Percentiles rank a stretch among this genome's conserved stretches.
Conservation (phyloP, 2,329 filamentous ascomycete species). For the Akanthomyces dipterigenus region DNA sequence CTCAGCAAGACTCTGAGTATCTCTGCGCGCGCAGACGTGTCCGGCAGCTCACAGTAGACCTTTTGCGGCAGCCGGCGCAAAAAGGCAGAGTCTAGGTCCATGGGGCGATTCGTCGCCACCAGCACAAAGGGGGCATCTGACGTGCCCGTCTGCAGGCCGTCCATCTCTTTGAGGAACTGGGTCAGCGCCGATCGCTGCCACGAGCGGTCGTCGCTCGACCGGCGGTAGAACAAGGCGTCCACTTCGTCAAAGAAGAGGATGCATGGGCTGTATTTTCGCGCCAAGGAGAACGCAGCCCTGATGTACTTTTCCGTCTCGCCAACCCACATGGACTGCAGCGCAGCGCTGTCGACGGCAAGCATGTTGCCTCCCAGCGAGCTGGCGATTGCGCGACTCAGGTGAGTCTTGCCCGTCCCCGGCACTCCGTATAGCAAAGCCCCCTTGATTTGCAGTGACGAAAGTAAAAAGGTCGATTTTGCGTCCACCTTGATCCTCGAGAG, state of each 20-base stretch:
- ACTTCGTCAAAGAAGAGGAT: slow-evolving; percentile 18
- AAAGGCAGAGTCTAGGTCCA: slow-evolving; percentile 35
- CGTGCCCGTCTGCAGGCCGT: slow-evolving; percentile 16
- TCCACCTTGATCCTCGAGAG: not conserved
- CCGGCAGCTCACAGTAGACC: slow-evolving; percentile 42
- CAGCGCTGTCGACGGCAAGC: slow-evolving; percentile 16
- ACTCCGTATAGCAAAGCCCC: slow-evolving; percentile 24
- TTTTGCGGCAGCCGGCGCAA: slow-evolving; percentile 42
- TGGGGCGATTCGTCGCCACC: slow-evolving; percentile 23
- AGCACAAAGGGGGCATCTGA: slow-evolving; percentile 19
- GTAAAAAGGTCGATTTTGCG: not conserved
- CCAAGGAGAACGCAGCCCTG: slow-evolving; percentile 21
- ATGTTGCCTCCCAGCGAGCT: slow-evolving; percentile 17
- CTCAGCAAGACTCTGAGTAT: slow-evolving; percentile 44
- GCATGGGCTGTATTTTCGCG: slow-evolving; percentile 19
- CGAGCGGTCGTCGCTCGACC: slow-evolving; percentile 3
- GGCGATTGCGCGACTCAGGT: slow-evolving; percentile 19
- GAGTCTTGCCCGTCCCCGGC: slow-evolving; percentile 25
- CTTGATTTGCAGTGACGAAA: slow-evolving; percentile 8
- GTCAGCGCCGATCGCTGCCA: slow-evolving; percentile 15
- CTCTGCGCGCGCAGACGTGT: slow-evolving; percentile 33
- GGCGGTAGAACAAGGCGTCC: slow-evolving; percentile 14
- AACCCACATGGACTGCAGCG: slow-evolving; percentile 12
- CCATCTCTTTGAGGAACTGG: slow-evolving; percentile 23
- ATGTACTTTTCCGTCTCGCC: slow-evolving; percentile 24